Percentiles rank a stretch among this genome's conserved stretches.
Conservation (phyloP, 495 filamentous ascomycete species). For the Cenococcum geophilum region DNA sequence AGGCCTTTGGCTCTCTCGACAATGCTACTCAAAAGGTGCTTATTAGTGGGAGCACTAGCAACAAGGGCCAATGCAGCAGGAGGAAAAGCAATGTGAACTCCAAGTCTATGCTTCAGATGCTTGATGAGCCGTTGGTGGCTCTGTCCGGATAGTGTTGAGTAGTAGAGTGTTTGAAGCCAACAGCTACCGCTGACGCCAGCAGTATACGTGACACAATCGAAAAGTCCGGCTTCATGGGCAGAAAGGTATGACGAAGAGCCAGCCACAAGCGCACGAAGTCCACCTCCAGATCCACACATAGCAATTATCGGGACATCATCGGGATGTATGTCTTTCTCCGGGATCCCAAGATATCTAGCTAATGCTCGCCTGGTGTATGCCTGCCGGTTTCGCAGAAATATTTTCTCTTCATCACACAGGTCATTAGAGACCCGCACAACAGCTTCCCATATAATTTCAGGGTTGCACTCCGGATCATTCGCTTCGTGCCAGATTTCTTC, state of each 20-base stretch:
- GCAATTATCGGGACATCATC: slow-evolving; percentile 91
- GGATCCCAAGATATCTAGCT: slow-evolving; percentile 70
- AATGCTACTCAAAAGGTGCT: slow-evolving; percentile 77
- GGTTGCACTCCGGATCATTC: slow-evolving; percentile 71
- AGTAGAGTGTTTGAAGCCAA: slow-evolving; percentile 86
- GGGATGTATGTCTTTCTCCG: slow-evolving; percentile 74
- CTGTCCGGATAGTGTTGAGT: slow-evolving; percentile 68
- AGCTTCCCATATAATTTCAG: slow-evolving; percentile 75
- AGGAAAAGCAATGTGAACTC: slow-evolving; percentile 86
- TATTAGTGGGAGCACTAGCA: slow-evolving; percentile 80
- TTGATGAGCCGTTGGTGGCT: slow-evolving; percentile 62
- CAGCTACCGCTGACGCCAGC: slow-evolving; percentile 93
- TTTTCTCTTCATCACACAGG: slow-evolving; percentile 79
- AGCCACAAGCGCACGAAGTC: slow-evolving; percentile 81
- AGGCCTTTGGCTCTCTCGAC: slow-evolving; percentile 87
- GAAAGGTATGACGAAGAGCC: slow-evolving; percentile 78
- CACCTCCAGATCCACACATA: slow-evolving; percentile 88
- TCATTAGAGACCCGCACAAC: slow-evolving; percentile 71
- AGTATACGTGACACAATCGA: slow-evolving; percentile 89
- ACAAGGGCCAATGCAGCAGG: slow-evolving; percentile 71
- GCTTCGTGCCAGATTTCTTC: slow-evolving; percentile 92
- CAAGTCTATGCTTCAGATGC: slow-evolving; percentile 78
- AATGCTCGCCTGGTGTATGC: slow-evolving; percentile 61
- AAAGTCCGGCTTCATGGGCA: slow-evolving; percentile 74
- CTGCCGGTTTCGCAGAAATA: slow-evolving; percentile 60